phyloP scores from a whole-genome alignment of 331 rosid genomes.

The Malus hybrid region DNA sequence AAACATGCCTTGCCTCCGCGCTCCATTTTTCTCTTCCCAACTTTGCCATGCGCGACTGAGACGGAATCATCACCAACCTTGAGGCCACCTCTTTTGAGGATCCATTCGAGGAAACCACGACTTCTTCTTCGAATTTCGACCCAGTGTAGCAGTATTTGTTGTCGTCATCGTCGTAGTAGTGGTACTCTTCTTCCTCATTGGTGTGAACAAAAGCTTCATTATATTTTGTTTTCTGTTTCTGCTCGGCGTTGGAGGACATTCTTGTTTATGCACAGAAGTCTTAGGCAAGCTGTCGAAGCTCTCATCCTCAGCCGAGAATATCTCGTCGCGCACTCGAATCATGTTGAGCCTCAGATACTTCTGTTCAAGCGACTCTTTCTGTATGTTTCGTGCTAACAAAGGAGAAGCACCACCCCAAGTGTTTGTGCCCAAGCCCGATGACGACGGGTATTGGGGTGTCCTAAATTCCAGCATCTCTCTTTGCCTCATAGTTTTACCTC shows the following conservation, averaged over 20 bases:
- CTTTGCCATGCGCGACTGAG: background rate
- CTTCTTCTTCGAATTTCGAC: slow-evolving; percentile 22
- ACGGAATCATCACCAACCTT: slow-evolving; percentile 48
- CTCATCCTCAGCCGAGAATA: slow-evolving; percentile 18
- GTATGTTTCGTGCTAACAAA: slow-evolving; percentile 59
- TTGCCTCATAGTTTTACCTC: slow-evolving; percentile 8
- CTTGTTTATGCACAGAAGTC: background rate
- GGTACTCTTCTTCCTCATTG: slow-evolving; percentile 15
- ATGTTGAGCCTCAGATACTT: slow-evolving; percentile 43
- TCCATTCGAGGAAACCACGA: slow-evolving; percentile 40
- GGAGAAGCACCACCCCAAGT: slow-evolving; percentile 88
- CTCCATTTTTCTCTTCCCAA: background rate
- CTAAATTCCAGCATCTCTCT: slow-evolving; percentile 40
- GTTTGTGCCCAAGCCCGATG: slow-evolving; percentile 30
- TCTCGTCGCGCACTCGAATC: slow-evolving; percentile 29
- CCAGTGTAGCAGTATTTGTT: background rate
- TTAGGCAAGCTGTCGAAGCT: background rate
- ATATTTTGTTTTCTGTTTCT: slow-evolving; percentile 5
- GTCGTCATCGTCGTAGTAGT: background rate
- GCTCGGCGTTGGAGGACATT: background rate
- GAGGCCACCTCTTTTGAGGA: slow-evolving; percentile 55
- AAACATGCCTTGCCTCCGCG: background rate
- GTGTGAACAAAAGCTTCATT: slow-evolving; percentile 12
- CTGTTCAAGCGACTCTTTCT: slow-evolving; percentile 55
- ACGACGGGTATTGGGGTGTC: slow-evolving; percentile 69